phyloP scores from a whole-genome alignment of 331 rosid genomes.

The Pyracantha coccinea region DNA sequence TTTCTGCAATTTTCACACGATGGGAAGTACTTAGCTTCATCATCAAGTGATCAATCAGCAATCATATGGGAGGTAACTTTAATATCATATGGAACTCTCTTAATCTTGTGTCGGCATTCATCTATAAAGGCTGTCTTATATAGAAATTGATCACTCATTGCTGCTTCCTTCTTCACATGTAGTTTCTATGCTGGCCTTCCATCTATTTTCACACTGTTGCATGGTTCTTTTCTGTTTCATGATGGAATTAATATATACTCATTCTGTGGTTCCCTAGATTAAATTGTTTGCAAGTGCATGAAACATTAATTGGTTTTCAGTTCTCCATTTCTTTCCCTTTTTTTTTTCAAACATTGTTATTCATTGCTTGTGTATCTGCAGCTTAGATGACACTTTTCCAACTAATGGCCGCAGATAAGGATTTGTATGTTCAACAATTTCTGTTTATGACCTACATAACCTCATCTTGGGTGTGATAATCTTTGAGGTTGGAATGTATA shows the following conservation, averaged over 20 bases:
- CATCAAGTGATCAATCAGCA: slow-evolving; percentile 79
- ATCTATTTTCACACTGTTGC: not conserved
- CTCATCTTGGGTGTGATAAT: not conserved
- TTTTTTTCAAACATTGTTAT: too few relatives aligned
- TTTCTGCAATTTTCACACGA: slow-evolving; percentile 84
- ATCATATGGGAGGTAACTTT: slow-evolving; percentile 92
- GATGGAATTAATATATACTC: not conserved
- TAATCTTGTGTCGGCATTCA: not conserved
- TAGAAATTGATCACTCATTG: not conserved
- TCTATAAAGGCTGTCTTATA: not conserved
- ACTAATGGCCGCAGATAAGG: not conserved
- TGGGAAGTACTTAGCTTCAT: slow-evolving; percentile 89
- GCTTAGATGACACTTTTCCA: too few relatives aligned
- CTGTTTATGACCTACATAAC: not conserved
- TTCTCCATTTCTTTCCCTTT: not conserved
- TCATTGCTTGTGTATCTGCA: not conserved
- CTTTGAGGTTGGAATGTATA: not conserved
- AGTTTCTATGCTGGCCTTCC: not conserved
- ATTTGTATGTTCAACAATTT: not conserved
- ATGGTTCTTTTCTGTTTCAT: not conserved
- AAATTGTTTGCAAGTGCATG: not conserved
- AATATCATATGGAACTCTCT: not conserved
- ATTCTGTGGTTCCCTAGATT: not conserved
- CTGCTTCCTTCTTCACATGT: not conserved
- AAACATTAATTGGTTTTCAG: not conserved